Evolutionary conservation across 306 rosid genomes (phyloP).

Genomic region (Arachis stenosperma): DNA sequence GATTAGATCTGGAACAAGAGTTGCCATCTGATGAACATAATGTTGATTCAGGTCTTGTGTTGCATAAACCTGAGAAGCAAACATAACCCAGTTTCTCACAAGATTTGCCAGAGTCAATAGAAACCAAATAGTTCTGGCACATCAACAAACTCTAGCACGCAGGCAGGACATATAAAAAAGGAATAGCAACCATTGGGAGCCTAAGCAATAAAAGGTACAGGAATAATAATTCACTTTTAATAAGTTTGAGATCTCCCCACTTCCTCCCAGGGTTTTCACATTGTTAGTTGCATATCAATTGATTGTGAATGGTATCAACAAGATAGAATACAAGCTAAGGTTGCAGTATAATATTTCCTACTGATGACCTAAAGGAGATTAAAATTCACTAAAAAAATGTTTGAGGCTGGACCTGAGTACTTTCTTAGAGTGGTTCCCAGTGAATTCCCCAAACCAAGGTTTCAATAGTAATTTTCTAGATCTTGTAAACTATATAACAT

Average conservation of each 20-base stretch:
- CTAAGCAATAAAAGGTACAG: conserved; percentile 25
- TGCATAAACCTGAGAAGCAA: conserved; percentile 64
- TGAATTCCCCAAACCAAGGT: conserved; percentile 18
- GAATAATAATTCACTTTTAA: not conserved
- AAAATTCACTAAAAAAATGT: not conserved
- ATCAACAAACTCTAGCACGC: conserved; percentile 20
- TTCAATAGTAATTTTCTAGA: conserved; percentile 7
- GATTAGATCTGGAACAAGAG: conserved; percentile 63
- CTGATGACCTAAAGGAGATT: conserved; percentile 27
- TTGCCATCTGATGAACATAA: conserved; percentile 82
- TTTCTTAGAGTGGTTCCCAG: conserved; percentile 16
- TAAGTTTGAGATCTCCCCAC: not conserved
- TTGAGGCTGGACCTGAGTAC: not conserved
- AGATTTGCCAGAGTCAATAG: conserved; percentile 16
- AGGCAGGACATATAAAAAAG: conserved; percentile 4
- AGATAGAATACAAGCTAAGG: not conserved
- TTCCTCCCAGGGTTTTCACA: not conserved
- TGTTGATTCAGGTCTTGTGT: conserved; percentile 57
- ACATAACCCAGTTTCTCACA: conserved; percentile 29
- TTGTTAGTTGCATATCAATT: conserved; percentile 16
- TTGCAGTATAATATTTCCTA: conserved; percentile 25
- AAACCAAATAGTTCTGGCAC: conserved; percentile 19
- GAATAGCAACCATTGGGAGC: conserved; percentile 7
- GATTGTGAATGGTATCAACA: conserved; percentile 20
- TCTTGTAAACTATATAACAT: conserved; percentile 16